phyloP scores from a whole-genome alignment of 2,329 filamentous ascomycete species.

The Leptosphaerulina australis region DNA sequence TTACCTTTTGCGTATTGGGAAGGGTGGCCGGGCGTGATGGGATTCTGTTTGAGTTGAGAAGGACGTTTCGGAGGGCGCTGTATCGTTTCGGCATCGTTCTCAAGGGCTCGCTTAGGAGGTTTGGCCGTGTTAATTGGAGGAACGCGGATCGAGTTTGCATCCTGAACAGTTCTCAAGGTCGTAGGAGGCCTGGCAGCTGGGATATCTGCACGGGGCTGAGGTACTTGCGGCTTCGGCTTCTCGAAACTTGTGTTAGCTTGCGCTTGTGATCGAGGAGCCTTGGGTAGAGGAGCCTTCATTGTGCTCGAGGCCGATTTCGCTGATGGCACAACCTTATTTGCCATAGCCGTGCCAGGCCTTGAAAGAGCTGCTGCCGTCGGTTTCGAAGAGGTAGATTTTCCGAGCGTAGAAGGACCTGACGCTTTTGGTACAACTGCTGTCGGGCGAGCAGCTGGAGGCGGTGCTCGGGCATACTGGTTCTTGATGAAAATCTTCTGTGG shows the following conservation, averaged over 20 bases:
- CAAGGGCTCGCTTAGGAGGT: constrained; percentile 72
- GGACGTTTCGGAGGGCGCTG: constrained; percentile 48
- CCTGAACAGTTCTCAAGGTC: constrained; percentile 67
- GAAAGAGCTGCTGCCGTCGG: constrained; percentile 58
- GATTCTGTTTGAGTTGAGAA: constrained; percentile 55
- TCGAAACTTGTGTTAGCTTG: constrained; percentile 62
- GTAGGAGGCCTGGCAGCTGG: constrained; percentile 61
- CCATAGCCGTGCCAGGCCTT: constrained; percentile 40
- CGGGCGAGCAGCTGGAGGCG: constrained; percentile 63
- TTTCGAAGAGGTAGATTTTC: constrained; percentile 27
- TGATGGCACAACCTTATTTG: constrained; percentile 28
- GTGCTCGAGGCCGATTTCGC: constrained; percentile 31
- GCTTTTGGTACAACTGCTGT: constrained; percentile 38
- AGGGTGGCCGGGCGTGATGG: constrained; percentile 64
- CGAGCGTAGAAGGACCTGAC: constrained; percentile 34
- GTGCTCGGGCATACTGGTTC: constrained; percentile 50
- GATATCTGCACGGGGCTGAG: constrained; percentile 56
- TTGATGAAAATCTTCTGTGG: constrained; percentile 67
- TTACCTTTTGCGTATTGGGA: constrained; percentile 76
- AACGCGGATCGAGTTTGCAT: constrained; percentile 58
- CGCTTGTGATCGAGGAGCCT: constrained; percentile 40
- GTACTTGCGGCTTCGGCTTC: constrained; percentile 60
- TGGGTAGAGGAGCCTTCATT: constrained; percentile 35
- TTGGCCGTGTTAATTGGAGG: constrained; percentile 71
- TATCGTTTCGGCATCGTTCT: constrained; percentile 69